Base-by-base conservation (phyloP, 805 yeast genomes). In the Candida verbasci region DNA sequence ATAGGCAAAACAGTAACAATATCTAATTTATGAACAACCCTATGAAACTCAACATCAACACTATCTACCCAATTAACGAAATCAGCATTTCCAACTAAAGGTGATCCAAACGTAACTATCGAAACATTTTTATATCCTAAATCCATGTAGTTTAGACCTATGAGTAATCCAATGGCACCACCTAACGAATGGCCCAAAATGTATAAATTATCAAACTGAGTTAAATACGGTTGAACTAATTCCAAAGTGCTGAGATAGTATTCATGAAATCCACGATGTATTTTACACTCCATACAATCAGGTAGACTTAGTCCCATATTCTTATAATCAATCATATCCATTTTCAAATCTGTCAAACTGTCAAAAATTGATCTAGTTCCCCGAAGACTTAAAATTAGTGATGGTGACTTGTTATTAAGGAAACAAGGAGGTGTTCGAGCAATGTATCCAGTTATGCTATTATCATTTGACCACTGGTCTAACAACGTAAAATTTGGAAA, bases 101-200 rank as follows among this genome's bases (percentile, higher is more conserved):
- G 75, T 46, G 60, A 73, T 2, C 74, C 75, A 64, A 68, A 56
- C 1, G 74, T 67, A 4, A 66, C 57, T 26, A 69, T 31, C 1
- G 55, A 50, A 26, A 58, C 32, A 16, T 53, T 50, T 12, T 57
- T 52, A 37, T 47, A 58, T 2, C 69, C 68, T 35, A 55, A 40
- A 39, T 60, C 66, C 9, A 61, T 46, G 35, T 55, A 60, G 37
- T 65, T 61, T 11, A 68, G 47, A 6, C 62, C 62, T 9, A 68
- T 41, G 2, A 70, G 46, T 10, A 63, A 44, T 0, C 64, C 68
- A 22, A 68, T 58, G 2, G 70, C 55, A 3, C 74, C 74, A 1
- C 74, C 75, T 34, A 68, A 37, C 3, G 73, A 56, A 37, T 56
- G 62, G 9, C 62, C 62, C 25, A 56, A 30, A n/a, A 57, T 47